Percentiles rank a stretch among this genome's conserved stretches.
Evolutionary conservation across 1,139 yeast species (phyloP).

Genomic region (Candida sp.): DNA sequence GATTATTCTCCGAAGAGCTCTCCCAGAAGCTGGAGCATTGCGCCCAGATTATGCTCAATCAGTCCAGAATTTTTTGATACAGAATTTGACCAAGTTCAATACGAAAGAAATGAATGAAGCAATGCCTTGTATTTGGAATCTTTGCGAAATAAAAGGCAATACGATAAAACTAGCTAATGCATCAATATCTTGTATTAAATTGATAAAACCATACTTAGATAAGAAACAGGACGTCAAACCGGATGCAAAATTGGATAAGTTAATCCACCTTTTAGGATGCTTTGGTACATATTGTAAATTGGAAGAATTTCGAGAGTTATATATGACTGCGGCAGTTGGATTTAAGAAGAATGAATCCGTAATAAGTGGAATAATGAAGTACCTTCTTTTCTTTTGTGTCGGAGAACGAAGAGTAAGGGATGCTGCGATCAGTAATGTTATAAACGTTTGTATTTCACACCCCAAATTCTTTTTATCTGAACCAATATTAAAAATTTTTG

Average conservation of each 20-base stretch:
- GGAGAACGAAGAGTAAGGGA: constrained; percentile 28
- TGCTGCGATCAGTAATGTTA: constrained; percentile 54
- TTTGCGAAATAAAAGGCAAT: constrained; percentile 45
- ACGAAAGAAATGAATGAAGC: constrained; percentile 63
- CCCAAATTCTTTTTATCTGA: constrained; percentile 60
- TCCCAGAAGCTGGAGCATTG: constrained; percentile 42
- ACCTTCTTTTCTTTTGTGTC: constrained; percentile 49
- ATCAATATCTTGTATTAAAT: constrained; percentile 53
- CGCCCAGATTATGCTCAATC: constrained; percentile 49
- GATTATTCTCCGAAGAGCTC: constrained; percentile 47
- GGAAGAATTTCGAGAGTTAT: constrained; percentile 39
- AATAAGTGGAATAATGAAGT: constrained; percentile 52
- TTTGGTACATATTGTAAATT: constrained; percentile 68
- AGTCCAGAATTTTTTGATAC: constrained; percentile 51
- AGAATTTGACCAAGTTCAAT: constrained; percentile 55
- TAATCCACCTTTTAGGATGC: constrained; percentile 62
- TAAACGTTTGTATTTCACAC: constrained; percentile 55
- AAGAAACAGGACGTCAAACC: constrained; percentile 14
- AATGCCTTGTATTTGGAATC: constrained; percentile 60
- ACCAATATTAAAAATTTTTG: constrained; percentile 51
- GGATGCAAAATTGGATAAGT: constrained; percentile 51
- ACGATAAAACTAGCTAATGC: constrained; percentile 55
- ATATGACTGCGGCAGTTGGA: constrained; percentile 37
- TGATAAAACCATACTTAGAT: constrained; percentile 42
- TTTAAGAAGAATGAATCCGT: constrained; percentile 52